Conservation (phyloP, 345 rosid genomes). For the Clarkia xantiana region DNA sequence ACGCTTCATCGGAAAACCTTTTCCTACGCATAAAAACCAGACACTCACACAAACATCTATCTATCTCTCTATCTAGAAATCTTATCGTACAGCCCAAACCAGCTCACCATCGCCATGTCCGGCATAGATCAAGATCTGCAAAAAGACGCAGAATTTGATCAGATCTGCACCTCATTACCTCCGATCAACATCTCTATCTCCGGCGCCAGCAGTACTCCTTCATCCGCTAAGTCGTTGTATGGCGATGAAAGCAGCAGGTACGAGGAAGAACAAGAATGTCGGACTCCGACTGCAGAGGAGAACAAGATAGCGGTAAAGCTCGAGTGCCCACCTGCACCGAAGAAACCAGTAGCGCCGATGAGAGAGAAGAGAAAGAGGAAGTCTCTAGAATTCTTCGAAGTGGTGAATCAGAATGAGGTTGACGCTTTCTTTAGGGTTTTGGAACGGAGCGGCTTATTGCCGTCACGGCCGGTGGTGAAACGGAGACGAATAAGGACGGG, state of each 20-base stretch:
- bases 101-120: no score
- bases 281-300: slow-evolving; percentile 8
- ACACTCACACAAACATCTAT: no score
- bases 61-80: not conserved
- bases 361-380: slow-evolving; percentile 6
- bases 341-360: slow-evolving; percentile 3
- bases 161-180: not conserved
- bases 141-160: not conserved
- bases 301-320: slow-evolving; percentile 3
- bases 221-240: no score
- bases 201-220: no score
- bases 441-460: not conserved
- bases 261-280: slow-evolving; percentile 1
- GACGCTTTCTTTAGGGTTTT: slow-evolving; percentile 8
- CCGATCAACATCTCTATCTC: not conserved
- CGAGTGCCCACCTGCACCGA: slow-evolving; percentile 8
- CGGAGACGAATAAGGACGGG: slow-evolving; percentile 4
- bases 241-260: not conserved
- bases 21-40: not conserved
- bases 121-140: no score
- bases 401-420: slow-evolving; percentile 6
- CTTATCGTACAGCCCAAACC: not conserved
- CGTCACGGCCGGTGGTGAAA: slow-evolving; percentile 1
- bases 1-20: slow-evolving; percentile 2
- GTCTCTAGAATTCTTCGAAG: not conserved